These are phyloP conservation scores for Kwoniella dendrophila DNA, from an alignment of 768 basidiomycete genomes.

Conservation along the genomic window DNA sequence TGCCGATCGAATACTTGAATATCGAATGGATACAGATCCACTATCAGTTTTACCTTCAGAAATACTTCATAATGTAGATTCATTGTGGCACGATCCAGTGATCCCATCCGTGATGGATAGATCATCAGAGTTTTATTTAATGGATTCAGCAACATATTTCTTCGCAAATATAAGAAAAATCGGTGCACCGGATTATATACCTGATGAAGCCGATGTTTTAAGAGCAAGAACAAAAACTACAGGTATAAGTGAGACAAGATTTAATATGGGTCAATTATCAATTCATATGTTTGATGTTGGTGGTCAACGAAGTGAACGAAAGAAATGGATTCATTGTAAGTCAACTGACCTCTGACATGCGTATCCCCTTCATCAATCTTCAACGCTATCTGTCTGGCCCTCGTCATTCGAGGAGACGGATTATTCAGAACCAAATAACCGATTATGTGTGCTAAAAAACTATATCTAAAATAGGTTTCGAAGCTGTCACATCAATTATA, in stretches of 20 bases:
- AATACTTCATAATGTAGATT: slow-evolving; percentile 58
- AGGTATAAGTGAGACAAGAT: slow-evolving; percentile 84
- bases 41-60: slow-evolving; percentile 51
- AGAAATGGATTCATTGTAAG: slow-evolving; percentile 60
- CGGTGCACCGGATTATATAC: slow-evolving; percentile 75
- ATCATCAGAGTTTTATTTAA: slow-evolving; percentile 76
- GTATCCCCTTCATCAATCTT: not conserved
- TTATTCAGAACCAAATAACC: not conserved
- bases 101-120: slow-evolving; percentile 59
- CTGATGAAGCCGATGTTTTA: slow-evolving; percentile 82
- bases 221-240: slow-evolving; percentile 85
- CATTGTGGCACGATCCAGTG: slow-evolving; percentile 60
- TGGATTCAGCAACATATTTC: slow-evolving; percentile 94
- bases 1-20: slow-evolving; percentile 59
- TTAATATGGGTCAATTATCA: slow-evolving; percentile 60
- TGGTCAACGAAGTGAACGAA: slow-evolving; percentile 76
- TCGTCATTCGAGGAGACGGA: too few relatives aligned
- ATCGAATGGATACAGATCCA: slow-evolving; percentile 57
- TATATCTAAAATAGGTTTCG: slow-evolving; percentile 60
- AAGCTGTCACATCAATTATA: slow-evolving; percentile 77
- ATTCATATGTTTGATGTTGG: slow-evolving; percentile 76
- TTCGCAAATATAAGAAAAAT: slow-evolving; percentile 83
- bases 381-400: too few relatives aligned
- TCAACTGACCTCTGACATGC: not conserved
- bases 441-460: not conserved